Evolutionary conservation across 177 flowering plant genomes (phyloP), one percentile per base, ranked within the genome.

Genomic region (Vitis hybrid): DNA sequence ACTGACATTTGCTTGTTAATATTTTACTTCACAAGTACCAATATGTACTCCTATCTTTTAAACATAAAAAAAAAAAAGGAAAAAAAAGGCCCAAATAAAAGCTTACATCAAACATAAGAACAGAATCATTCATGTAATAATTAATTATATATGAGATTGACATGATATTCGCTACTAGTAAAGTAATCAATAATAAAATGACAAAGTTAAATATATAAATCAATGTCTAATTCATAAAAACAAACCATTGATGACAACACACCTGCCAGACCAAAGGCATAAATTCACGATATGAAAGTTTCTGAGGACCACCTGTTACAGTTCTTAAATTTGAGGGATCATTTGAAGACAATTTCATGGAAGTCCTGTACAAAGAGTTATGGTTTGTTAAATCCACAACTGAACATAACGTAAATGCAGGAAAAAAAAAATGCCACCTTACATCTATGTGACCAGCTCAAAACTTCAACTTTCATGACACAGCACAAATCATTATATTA

Each of bases 191-290:
- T 21, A 21, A 21, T 21, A 21, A 21, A 21, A 21, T 21, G 24
- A 21, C 1, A 21, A 21, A 21, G 24, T 21, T 21, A 21, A 21
- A 11, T 16, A 74, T 18, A 52, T 6, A 65, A 11, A 19, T 40
- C 69, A 66, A 4, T 24, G 56, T 35, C 55, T 55, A 55, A 21
- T 9, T 27, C 11, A 6, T 11, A 59, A 11, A 15, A 65, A 6
- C 6, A 18, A 35, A 50, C 2, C 14, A 62, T 15, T 9, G 1
- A 14, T 15, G 11, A 52, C 57, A 15, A 19, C 60, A n/a, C 74
- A 89, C 97, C 94, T 89, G 92, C 94, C 97, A 89, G 62, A 82
- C 87, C 60, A 85, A 85, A 52, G 97, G 97, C 97, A 91, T 91
- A 70, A 80, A 88, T 35, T 89, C 94, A 58, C 87, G 89, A 76